These are phyloP conservation scores for Sclerotinia minor DNA, from an alignment of 2,329 filamentous ascomycete species.

Conservation along the genomic window DNA sequence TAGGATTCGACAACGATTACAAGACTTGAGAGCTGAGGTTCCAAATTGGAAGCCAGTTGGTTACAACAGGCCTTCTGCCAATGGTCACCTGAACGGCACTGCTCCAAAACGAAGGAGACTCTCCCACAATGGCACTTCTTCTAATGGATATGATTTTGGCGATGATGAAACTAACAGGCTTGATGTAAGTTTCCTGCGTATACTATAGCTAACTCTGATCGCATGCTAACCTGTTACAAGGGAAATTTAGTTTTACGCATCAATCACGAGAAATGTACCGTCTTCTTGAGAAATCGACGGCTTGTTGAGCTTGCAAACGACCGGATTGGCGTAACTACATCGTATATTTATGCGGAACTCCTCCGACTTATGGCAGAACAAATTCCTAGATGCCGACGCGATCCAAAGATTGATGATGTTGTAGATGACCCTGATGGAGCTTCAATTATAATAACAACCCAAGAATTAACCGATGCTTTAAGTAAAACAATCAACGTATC, in stretches of 20 bases:
- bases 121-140: constrained; percentile 47
- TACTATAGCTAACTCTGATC: constrained; percentile 22
- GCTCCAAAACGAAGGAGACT: constrained; percentile 56
- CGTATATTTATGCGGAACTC: constrained; percentile 73
- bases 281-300: constrained; percentile 76
- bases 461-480: constrained; percentile 58
- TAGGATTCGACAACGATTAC: constrained; percentile 56
- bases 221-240: constrained; percentile 48
- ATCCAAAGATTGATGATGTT: constrained; percentile 51
- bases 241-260: constrained; percentile 72
- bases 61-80: constrained; percentile 24
- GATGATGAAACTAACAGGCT: constrained; percentile 48
- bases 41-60: constrained; percentile 37
- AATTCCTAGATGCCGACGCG: constrained; percentile 64
- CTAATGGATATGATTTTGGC: constrained; percentile 43
- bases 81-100: constrained; percentile 35
- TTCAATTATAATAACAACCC: constrained; percentile 50
- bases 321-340: constrained; percentile 70
- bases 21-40: constrained; percentile 51
- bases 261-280: constrained; percentile 81
- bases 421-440: constrained; percentile 40
- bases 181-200: constrained; percentile 50
- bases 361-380: constrained; percentile 70
- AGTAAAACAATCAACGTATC: constrained; percentile 55
- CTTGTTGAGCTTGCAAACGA: constrained; percentile 73